These are phyloP conservation scores for Termitomyces sp. DNA, from an alignment of 768 basidiomycete genomes.

Conservation along the genomic window DNA sequence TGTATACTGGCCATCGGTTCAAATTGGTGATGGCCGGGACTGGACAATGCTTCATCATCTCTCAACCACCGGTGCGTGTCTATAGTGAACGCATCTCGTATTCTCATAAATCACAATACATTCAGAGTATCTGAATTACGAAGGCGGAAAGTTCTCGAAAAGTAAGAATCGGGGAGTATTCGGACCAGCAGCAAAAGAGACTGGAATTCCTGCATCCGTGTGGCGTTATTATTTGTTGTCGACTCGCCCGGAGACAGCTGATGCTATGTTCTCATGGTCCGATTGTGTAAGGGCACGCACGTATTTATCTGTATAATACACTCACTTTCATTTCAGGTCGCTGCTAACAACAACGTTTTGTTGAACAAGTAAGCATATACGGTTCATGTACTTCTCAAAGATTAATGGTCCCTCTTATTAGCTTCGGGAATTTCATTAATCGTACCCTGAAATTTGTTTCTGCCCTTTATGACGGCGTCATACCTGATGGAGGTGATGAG, in stretches of 20 bases:
- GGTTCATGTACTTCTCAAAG: neutral
- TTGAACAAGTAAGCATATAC: slow-evolving; percentile 75
- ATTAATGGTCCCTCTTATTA: slow-evolving; percentile 29
- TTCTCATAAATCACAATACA: neutral
- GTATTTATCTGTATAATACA: neutral
- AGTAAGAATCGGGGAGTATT: slow-evolving; percentile 96
- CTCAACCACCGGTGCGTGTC: slow-evolving; percentile 79
- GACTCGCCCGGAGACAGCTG: slow-evolving; percentile 87
- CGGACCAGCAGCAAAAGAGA: slow-evolving; percentile 89
- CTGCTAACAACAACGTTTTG: slow-evolving; percentile 89
- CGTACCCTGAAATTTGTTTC: slow-evolving; percentile 89
- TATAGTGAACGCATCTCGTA: neutral
- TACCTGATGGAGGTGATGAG: slow-evolving; percentile 75
- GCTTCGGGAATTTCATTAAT: slow-evolving; percentile 98
- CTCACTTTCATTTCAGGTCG: slow-evolving; percentile 44
- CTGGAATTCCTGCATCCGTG: slow-evolving; percentile 88
- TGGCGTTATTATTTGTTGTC: slow-evolving; percentile 97
- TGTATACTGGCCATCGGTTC: slow-evolving; percentile 87
- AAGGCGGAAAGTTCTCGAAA: slow-evolving; percentile 98
- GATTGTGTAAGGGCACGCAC: slow-evolving; percentile 63
- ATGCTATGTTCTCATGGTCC: slow-evolving; percentile 95
- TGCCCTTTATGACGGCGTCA: slow-evolving; percentile 72
- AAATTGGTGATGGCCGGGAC: slow-evolving; percentile 81
- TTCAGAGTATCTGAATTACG: slow-evolving; percentile 90
- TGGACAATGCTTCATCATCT: slow-evolving; percentile 96